Base-by-base conservation (phyloP, 1,284 basidiomycete species). In the Boletus semigastroideus region DNA sequence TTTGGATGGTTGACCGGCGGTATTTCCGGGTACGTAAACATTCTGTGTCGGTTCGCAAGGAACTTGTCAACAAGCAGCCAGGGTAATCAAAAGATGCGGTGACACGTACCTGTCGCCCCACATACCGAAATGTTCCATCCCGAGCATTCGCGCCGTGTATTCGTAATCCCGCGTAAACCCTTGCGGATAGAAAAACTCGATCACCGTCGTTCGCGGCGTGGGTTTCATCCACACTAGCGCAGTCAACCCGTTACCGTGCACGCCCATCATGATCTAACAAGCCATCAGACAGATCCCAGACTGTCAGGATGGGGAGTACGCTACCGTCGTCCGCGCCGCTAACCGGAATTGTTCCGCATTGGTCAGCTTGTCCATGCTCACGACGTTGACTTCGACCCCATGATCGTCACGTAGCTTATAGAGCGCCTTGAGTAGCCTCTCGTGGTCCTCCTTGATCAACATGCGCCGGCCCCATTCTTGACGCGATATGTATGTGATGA, bases 91-190 rank as follows among this genome's bases (percentile, higher is more conserved):
- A 25, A 25, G 25, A 25, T 25, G 25, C 7, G 17, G 8, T 14
- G n/a, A 31, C 33, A 69, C 74, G 49, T 52, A 80, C 77, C 70
- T 67, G 59, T 80, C 69, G 14, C 76, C 76, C 92, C 92, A 94
- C 69, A 94, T 87, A 5, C 90, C 92, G 60, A 86, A 94, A 68
- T 95, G 89, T 0, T 76, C 78, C 79, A 94, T 92, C 9, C 90
- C 90, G 3, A 95, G 73, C 0, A 89, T 85, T 20, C 87, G 80
- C 0, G 91, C 78, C 1, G 88, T 90, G 56, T 81, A 90, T 66
- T 92, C 88, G 60, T 94, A 95, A 68, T 94, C 92, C 59, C 83
- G 81, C 8, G 92, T 89, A 66, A 93, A 94, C 4, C 92, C 92
- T 27, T 79, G 78, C 3, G 92, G 90, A 68, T 74, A 92, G 72